These are phyloP conservation scores for Penicillium sclerotigenum DNA, from an alignment of 2,329 filamentous ascomycete species.

Conservation along the genomic window DNA sequence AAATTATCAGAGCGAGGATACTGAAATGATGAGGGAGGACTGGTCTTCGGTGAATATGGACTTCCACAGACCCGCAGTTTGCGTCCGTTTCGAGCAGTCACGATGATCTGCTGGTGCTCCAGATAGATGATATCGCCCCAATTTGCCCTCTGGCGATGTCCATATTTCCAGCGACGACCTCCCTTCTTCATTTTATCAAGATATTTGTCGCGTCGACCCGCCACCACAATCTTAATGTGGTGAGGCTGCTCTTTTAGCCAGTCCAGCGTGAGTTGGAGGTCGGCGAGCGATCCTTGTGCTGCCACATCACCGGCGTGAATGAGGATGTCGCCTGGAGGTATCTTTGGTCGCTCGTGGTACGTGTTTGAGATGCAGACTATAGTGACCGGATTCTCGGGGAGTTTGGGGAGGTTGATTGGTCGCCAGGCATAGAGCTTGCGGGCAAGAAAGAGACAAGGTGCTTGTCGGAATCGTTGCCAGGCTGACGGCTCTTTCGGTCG, in stretches of 20 bases:
- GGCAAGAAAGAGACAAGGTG: slow-evolving; percentile 1
- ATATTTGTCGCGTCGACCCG: not conserved
- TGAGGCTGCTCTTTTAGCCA: not conserved
- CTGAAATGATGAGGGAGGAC: not conserved
- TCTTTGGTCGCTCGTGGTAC: not conserved
- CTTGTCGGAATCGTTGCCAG: not conserved
- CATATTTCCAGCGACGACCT: not conserved
- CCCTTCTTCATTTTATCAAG: not conserved
- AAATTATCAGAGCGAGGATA: not conserved
- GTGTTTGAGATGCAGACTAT: not conserved
- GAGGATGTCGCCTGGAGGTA: not conserved
- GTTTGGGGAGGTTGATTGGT: not conserved
- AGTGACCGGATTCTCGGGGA: not conserved
- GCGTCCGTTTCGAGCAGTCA: not conserved
- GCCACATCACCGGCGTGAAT: not conserved
- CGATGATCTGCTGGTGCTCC: not conserved
- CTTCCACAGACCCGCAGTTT: not conserved
- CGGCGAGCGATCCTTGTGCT: not conserved
- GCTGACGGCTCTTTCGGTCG: not conserved
- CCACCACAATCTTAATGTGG: not conserved
- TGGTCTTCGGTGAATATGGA: not conserved
- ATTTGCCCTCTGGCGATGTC: not conserved
- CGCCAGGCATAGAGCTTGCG: not conserved
- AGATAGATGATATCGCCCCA: slow-evolving; percentile 1
- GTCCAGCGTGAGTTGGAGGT: not conserved